Percentiles rank a stretch among this genome's conserved stretches.
Conservation (phyloP, 163 green algal genomes). For the Volvox carteri region DNA sequence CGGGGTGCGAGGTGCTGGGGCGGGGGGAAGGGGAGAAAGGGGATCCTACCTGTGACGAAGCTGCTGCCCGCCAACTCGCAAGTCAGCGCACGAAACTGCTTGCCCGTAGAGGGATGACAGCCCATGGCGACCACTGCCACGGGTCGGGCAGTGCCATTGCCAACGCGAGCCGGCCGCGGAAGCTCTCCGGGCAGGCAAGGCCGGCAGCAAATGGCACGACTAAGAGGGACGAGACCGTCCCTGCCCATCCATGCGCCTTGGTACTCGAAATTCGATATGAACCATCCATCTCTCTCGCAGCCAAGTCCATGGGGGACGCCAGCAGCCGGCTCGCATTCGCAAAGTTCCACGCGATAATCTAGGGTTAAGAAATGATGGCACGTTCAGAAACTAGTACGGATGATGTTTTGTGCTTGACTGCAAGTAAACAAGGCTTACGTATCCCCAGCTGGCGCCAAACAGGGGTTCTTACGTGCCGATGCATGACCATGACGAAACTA, state of each 20-base stretch:
- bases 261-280: slow-evolving; percentile 81
- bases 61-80: slow-evolving; percentile 71
- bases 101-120: slow-evolving; percentile 74
- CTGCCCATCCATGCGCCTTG: slow-evolving; percentile 79
- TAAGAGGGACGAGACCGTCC: slow-evolving; percentile 80
- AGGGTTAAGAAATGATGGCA: background rate
- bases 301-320: slow-evolving; percentile 76
- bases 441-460: background rate
- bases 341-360: slow-evolving; percentile 69
- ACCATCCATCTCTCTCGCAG: slow-evolving; percentile 84
- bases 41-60: slow-evolving; percentile 74
- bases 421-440: background rate
- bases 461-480: background rate
- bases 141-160: slow-evolving; percentile 38
- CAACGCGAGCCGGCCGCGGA: slow-evolving; percentile 27
- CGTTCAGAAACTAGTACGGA: background rate
- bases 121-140: slow-evolving; percentile 77
- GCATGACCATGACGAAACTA: background rate
- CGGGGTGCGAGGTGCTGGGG: too few species aligned
- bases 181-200: slow-evolving; percentile 53
- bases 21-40: too few species aligned
- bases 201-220: slow-evolving; percentile 81
- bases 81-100: slow-evolving; percentile 48
- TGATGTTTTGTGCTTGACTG: background rate
- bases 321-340: slow-evolving; percentile 80